Evolutionary conservation across 78 protist species (phyloP).

Genomic region (Monosiga brevicollis): DNA sequence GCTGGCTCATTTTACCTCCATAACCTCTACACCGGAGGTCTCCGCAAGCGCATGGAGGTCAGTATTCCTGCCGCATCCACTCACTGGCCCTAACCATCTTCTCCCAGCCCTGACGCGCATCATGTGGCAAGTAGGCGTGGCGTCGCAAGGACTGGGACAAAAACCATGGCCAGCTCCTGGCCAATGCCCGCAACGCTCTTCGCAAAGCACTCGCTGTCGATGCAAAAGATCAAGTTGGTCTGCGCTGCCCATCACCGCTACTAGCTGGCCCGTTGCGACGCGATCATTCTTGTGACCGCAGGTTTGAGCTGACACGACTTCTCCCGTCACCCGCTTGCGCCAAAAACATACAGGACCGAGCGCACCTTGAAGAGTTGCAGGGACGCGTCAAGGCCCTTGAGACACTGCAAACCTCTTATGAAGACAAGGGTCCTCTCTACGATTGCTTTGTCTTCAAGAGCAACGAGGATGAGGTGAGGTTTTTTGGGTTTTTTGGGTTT

Average conservation of each 20-base stretch:
- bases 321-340: not conserved
- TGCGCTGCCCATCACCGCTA: not conserved
- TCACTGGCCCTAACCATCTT: no score
- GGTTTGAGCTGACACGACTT: not conserved
- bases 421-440: slow-evolving; percentile 28
- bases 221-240: not conserved
- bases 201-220: not conserved
- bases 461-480: not conserved
- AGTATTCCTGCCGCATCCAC: no score
- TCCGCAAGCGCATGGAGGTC: no score
- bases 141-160: no score
- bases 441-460: slow-evolving; percentile 37
- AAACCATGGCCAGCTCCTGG: no score
- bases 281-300: not conserved
- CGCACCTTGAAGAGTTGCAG: not conserved
- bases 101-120: no score
- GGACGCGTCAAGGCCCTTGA: slow-evolving; percentile 14
- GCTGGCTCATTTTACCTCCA: no score
- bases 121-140: no score
- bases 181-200: no score
- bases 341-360: not conserved
- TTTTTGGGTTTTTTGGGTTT: not conserved
- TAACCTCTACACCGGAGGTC: no score
- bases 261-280: not conserved
- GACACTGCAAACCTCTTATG: not conserved